phyloP scores from a whole-genome alignment of 257 asterid genomes.

The Prunella vulgaris region DNA sequence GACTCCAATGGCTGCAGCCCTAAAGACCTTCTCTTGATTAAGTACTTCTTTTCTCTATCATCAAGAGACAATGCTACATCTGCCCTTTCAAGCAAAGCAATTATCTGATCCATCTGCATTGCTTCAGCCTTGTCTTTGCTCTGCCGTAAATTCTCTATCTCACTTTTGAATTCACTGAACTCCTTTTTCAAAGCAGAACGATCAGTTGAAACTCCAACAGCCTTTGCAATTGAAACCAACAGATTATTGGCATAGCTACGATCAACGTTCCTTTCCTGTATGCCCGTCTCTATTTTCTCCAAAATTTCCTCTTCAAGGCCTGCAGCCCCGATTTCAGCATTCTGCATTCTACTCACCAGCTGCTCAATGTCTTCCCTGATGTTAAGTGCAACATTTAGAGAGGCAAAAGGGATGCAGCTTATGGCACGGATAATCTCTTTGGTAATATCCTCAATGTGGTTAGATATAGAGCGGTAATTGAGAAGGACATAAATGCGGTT shows the following conservation, averaged over 20 bases:
- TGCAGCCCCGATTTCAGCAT: slow-evolving; percentile 48
- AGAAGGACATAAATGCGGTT: slow-evolving; percentile 55
- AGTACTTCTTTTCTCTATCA: slow-evolving; percentile 49
- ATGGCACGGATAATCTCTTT: slow-evolving; percentile 46
- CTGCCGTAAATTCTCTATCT: slow-evolving; percentile 41
- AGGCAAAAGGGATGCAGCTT: slow-evolving; percentile 40
- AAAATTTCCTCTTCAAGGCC: slow-evolving; percentile 46
- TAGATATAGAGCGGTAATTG: slow-evolving; percentile 40
- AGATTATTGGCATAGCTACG: slow-evolving; percentile 54
- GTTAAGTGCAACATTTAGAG: slow-evolving; percentile 36
- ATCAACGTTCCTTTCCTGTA: slow-evolving; percentile 50
- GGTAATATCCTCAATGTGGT: slow-evolving; percentile 40
- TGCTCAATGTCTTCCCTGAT: slow-evolving; percentile 38
- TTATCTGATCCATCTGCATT: slow-evolving; percentile 64
- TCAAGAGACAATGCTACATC: slow-evolving; percentile 47
- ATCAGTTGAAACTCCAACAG: slow-evolving; percentile 51
- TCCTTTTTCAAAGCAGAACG: slow-evolving; percentile 44
- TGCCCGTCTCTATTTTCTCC: slow-evolving; percentile 51
- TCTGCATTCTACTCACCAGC: slow-evolving; percentile 37
- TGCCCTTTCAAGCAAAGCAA: slow-evolving; percentile 51
- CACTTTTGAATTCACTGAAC: slow-evolving; percentile 47
- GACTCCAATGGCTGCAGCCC: slow-evolving; percentile 53
- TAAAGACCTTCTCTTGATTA: slow-evolving; percentile 43
- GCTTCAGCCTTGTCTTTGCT: slow-evolving; percentile 61
- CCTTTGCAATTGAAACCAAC: slow-evolving; percentile 53